phyloP scores from a whole-genome alignment of 2,329 filamentous ascomycete species.

The Clarireedia monteithiana region DNA sequence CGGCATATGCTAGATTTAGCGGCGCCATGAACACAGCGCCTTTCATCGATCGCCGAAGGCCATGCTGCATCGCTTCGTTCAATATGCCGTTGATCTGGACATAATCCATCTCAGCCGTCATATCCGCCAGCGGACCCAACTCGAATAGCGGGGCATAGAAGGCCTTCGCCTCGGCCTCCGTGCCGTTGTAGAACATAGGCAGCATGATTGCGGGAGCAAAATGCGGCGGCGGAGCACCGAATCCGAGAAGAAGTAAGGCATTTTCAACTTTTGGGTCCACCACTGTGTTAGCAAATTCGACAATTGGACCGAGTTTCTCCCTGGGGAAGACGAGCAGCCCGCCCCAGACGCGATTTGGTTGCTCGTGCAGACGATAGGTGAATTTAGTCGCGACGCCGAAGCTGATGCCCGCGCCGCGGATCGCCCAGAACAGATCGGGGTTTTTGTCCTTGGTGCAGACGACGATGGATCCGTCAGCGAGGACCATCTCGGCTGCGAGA shows the following conservation, averaged over 20 bases:
- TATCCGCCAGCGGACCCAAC: constrained; percentile 25
- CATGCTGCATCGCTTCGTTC: constrained; percentile 21
- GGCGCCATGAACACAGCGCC: constrained; percentile 8
- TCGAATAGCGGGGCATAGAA: constrained; percentile 27
- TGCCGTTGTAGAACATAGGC: constrained; percentile 31
- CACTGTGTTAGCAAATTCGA: constrained; percentile 14
- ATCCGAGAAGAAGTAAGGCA: not conserved
- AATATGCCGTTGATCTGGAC: constrained; percentile 28
- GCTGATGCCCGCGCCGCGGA: constrained; percentile 22
- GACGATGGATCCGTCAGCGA: constrained; percentile 21
- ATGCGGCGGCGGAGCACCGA: constrained; percentile 9
- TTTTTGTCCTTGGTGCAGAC: constrained; percentile 37
- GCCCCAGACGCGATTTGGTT: constrained; percentile 37
- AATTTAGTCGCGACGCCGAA: constrained; percentile 6
- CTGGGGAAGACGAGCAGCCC: constrained; percentile 13
- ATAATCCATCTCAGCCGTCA: constrained; percentile 27
- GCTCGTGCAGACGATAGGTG: constrained; percentile 5
- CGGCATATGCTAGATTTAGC: constrained; percentile 3
- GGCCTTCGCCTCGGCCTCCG: constrained; percentile 22
- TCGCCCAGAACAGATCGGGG: constrained; percentile 42
- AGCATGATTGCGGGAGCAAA: constrained; percentile 5
- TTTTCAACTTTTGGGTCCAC: constrained; percentile 5
- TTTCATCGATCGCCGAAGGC: constrained; percentile 8
- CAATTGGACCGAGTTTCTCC: constrained; percentile 10
- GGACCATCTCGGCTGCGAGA: constrained; percentile 1